phyloP scores from a whole-genome alignment of 1,139 yeast genomes.

The Taphrina confusa region DNA sequence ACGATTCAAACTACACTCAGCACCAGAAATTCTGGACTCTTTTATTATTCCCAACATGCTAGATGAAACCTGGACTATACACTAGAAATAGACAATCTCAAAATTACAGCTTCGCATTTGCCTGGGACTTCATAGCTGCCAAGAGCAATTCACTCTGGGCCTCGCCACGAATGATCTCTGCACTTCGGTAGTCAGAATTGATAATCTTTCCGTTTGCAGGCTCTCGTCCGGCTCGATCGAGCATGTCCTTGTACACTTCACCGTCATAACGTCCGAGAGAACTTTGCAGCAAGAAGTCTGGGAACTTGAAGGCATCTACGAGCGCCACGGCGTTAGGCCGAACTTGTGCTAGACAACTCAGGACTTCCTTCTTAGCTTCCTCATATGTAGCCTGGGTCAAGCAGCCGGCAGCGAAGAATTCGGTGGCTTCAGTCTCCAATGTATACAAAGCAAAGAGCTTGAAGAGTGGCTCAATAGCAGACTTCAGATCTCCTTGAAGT shows the following conservation, averaged over 20 bases:
- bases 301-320: conserved; percentile 83
- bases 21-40: no score
- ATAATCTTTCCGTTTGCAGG: conserved; percentile 26
- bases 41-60: no score
- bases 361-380: conserved; percentile 24
- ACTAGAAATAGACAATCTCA: no score
- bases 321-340: conserved; percentile 57
- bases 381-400: conserved; percentile 18
- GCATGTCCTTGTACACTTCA: conserved; percentile 33
- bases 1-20: no score
- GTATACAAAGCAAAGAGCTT: conserved; percentile 27
- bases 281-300: conserved; percentile 82
- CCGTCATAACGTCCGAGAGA: conserved; percentile 59
- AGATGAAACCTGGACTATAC: no score
- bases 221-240: conserved; percentile 32
- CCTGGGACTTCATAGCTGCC: conserved; percentile 34
- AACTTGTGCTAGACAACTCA: conserved; percentile 16
- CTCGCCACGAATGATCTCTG: conserved; percentile 31
- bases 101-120: conserved; percentile 22
- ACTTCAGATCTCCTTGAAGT: conserved; percentile 13
- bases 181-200: conserved; percentile 29
- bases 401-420: conserved; percentile 35
- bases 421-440: conserved; percentile 29
- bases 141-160: conserved; percentile 25
- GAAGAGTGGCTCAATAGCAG: conserved; percentile 27